Evolutionary conservation across 805 yeast species (phyloP).

Genomic region (Candida montana): DNA sequence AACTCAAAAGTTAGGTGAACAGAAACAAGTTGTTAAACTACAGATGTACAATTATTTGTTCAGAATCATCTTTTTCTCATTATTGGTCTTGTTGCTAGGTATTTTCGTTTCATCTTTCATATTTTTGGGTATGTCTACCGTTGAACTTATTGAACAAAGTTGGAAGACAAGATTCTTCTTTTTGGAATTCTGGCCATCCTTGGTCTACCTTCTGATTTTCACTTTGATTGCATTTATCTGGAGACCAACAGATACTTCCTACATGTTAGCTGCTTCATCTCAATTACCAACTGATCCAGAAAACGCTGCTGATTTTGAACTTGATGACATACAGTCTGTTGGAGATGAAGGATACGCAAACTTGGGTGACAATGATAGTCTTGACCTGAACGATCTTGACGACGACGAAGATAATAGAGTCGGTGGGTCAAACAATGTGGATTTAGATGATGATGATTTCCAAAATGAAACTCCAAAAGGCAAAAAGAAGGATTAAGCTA

Average conservation of each 20-base stretch:
- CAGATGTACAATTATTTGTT: constrained; percentile 78
- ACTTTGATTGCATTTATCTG: constrained; percentile 82
- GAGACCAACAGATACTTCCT: constrained; percentile 96
- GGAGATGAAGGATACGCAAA: constrained; percentile 30
- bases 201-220: constrained; percentile 80
- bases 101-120: constrained; percentile 64
- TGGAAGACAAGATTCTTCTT: constrained; percentile 91
- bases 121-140: constrained; percentile 65
- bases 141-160: constrained; percentile 74
- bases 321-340: constrained; percentile 47
- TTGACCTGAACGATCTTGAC: constrained; percentile 20
- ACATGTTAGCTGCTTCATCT: constrained; percentile 89
- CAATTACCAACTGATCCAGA: constrained; percentile 82
- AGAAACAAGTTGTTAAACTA: constrained; percentile 88
- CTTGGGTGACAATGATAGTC: constrained; percentile 22
- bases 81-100: constrained; percentile 66
- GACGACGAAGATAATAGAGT: constrained; percentile 12
- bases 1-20: constrained; percentile 65
- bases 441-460: constrained; percentile 2
- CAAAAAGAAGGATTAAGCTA: constrained; percentile 5
- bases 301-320: constrained; percentile 61
- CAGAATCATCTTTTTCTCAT: constrained; percentile 65
- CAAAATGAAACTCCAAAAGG: neutral
- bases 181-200: constrained; percentile 92
- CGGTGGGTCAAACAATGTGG: neutral